Evolutionary conservation across 345 rosid genomes (phyloP).

Genomic region (Raphanus raphanistrum): DNA sequence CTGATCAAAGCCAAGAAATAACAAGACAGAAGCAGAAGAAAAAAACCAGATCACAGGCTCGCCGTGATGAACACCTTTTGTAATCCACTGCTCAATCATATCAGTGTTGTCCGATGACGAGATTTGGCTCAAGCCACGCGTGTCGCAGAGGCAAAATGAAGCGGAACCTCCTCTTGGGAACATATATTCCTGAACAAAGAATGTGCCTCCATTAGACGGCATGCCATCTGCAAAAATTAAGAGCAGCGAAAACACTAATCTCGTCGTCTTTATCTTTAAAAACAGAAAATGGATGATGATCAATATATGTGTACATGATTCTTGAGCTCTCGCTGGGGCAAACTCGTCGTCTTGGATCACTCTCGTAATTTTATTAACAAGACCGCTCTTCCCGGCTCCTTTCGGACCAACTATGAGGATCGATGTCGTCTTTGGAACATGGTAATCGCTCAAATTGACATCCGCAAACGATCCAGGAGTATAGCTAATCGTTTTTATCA

Average conservation of each 20-base stretch:
- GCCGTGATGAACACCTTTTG: constrained; percentile 60
- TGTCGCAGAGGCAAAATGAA: constrained; percentile 68
- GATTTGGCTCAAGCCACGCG: constrained; percentile 53
- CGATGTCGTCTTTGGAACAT: constrained; percentile 58
- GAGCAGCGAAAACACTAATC: not conserved
- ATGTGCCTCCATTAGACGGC: constrained; percentile 57
- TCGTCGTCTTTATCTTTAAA: not conserved
- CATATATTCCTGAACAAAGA: constrained; percentile 69
- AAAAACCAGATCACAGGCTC: constrained; percentile 58
- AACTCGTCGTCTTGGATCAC: constrained; percentile 59
- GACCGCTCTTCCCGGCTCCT: constrained; percentile 88
- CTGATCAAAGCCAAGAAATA: not conserved
- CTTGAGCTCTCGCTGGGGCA: constrained; percentile 72
- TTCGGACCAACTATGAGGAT: constrained; percentile 72
- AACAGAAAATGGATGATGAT: not conserved
- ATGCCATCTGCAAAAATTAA: constrained; percentile 46
- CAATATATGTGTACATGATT: constrained; percentile 55
- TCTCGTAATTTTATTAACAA: constrained; percentile 67
- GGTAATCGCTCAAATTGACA: constrained; percentile 36
- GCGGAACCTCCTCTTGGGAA: constrained; percentile 51
- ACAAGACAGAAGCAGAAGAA: constrained; percentile 1
- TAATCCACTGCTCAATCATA: constrained; percentile 63
- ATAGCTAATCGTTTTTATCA: constrained; percentile 41
- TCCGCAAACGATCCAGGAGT: constrained; percentile 68
- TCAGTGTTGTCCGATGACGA: constrained; percentile 39